Evolutionary conservation across 257 asterid genomes (phyloP).

Genomic region (Solanum corneliomulleri): DNA sequence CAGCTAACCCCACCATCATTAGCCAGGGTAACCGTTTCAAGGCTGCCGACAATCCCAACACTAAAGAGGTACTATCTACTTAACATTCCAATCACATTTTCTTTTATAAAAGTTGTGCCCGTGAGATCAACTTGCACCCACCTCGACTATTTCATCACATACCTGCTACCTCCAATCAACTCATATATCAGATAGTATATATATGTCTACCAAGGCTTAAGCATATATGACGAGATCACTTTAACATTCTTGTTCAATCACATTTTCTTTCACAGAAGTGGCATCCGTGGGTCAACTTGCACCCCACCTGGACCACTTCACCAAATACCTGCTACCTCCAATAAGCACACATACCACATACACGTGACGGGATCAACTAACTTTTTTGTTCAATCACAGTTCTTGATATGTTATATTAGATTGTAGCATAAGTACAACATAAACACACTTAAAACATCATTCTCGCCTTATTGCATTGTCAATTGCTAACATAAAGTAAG

Average conservation of each 20-base stretch:
- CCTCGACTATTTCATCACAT: not conserved
- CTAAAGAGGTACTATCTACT: constrained; percentile 48
- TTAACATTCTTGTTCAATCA: not conserved
- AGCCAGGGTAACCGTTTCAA: constrained; percentile 88
- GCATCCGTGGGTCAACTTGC: not conserved
- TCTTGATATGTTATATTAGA: not conserved
- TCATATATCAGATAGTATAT: not conserved
- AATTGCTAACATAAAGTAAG: not conserved
- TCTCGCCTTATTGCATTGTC: not conserved
- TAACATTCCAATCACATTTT: not conserved
- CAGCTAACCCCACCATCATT: constrained; percentile 60
- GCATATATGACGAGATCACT: not conserved
- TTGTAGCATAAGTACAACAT: not conserved
- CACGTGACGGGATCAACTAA: not conserved
- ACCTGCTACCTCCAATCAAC: not conserved
- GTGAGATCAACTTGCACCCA: not conserved
- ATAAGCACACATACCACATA: not conserved
- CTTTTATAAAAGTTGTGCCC: not conserved
- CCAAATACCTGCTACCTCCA: not conserved
- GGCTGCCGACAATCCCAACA: constrained; percentile 29
- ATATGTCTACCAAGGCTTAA: not conserved
- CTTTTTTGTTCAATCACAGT: not conserved
- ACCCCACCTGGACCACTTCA: not conserved
- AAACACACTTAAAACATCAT: not conserved
- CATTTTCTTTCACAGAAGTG: not conserved